Evolutionary conservation across 176 grass and related monocot species (phyloP).

Genomic region (barley (Hordeum vulgare)): DNA sequence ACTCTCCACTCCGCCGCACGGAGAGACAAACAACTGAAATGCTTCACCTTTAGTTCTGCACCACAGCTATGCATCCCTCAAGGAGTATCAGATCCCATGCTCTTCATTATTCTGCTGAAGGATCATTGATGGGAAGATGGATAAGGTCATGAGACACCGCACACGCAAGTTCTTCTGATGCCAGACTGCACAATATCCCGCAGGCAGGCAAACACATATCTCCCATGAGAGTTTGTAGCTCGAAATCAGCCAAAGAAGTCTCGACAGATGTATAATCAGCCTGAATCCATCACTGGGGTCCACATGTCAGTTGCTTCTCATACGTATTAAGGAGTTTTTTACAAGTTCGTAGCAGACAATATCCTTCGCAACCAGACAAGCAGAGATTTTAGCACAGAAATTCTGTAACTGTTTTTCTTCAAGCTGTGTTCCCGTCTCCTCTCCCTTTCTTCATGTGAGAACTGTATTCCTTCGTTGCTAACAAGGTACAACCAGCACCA

Average conservation of each 20-base stretch:
- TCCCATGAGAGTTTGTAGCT: background rate
- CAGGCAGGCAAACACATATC: background rate
- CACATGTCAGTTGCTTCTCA: background rate
- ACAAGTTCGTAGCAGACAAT: background rate
- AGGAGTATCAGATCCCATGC: conserved; percentile 30
- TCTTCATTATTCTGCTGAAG: conserved; percentile 23
- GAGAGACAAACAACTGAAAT: conserved; percentile 23
- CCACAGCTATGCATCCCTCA: conserved; percentile 17
- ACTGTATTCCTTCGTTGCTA: background rate
- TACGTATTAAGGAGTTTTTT: background rate
- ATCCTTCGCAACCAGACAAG: background rate
- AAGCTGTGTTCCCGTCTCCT: background rate
- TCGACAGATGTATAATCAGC: background rate
- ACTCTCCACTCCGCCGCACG: background rate
- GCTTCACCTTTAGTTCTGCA: conserved; percentile 44
- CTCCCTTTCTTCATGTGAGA: background rate
- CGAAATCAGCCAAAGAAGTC: background rate
- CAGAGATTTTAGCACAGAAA: background rate
- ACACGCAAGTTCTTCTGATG: background rate
- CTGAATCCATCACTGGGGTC: background rate
- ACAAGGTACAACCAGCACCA: background rate
- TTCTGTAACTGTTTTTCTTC: background rate
- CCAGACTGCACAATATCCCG: background rate
- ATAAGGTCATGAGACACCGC: background rate
- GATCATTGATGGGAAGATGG: background rate